Conservation (phyloP, 2,329 filamentous ascomycete genomes). For the Pseudogymnoascus sp. region DNA sequence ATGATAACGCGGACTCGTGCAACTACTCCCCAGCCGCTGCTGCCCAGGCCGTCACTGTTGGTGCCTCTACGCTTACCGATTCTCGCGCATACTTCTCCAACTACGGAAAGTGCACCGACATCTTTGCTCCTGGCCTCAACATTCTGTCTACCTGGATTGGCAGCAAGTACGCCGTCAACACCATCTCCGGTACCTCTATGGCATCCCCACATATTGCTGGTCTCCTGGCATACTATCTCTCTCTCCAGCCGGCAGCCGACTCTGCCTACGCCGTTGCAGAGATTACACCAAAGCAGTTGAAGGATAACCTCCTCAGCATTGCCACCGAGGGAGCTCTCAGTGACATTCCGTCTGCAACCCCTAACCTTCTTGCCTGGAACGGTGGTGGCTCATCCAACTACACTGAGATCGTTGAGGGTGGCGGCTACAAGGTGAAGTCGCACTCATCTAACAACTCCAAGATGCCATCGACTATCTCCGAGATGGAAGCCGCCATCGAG, state of each 20-base stretch:
- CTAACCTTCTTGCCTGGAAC: constrained; percentile 98
- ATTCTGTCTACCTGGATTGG: constrained; percentile 98
- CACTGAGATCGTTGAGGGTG: constrained; percentile 67
- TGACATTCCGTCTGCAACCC: constrained; percentile 77
- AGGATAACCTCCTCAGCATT: constrained; percentile 76
- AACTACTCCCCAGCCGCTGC: constrained; percentile 97
- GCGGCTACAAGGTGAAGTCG: constrained; percentile 55
- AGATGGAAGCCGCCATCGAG: constrained; percentile 53
- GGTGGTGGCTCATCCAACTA: constrained; percentile 92
- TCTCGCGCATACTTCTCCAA: constrained; percentile 99
- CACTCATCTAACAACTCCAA: constrained; percentile 35
- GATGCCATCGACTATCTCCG: constrained; percentile 46
- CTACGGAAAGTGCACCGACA: constrained; percentile 98
- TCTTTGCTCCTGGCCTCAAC: constrained; percentile 95
- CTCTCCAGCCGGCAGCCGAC: constrained; percentile 81
- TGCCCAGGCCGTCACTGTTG: constrained; percentile 86
- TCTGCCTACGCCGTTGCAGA: constrained; percentile 85
- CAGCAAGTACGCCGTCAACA: constrained; percentile 92
- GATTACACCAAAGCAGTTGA: constrained; percentile 90
- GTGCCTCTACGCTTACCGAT: constrained; percentile 86
- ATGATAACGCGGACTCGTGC: constrained; percentile 98
- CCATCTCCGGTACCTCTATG: constrained; percentile 99
- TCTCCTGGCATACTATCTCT: constrained; percentile 96
- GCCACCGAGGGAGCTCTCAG: constrained; percentile 69
- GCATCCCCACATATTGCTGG: constrained; percentile 94